phyloP scores from a whole-genome alignment of 371 early-diverging fungal genomes.

The Saksenaea vasiformis region DNA sequence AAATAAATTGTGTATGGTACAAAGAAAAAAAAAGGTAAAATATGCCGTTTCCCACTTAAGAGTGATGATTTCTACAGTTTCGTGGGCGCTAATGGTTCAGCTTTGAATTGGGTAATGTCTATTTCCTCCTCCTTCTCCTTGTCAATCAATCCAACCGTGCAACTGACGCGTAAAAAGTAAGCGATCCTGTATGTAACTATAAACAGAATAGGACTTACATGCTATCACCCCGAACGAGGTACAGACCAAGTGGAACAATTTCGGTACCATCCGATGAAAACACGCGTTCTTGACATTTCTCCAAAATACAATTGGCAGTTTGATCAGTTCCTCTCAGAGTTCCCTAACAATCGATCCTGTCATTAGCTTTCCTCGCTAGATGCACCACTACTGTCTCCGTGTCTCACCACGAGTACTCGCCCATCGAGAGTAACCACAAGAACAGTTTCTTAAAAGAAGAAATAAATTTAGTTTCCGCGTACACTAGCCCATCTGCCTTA shows the following conservation, averaged over 20 bases:
- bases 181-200: not conserved
- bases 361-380: not conserved
- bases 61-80: slow-evolving; percentile 15
- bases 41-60: too few relatives aligned
- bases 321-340: slow-evolving; percentile 80
- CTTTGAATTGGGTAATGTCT: slow-evolving; percentile 44
- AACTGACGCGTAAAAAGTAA: slow-evolving; percentile 19
- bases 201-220: slow-evolving; percentile 49
- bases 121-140: slow-evolving; percentile 44
- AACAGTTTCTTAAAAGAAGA: slow-evolving; percentile 28
- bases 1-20: too few relatives aligned
- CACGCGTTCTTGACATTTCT: slow-evolving; percentile 74
- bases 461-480: not conserved
- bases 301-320: slow-evolving; percentile 75
- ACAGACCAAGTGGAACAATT: slow-evolving; percentile 70
- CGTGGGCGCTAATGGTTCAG: slow-evolving; percentile 41
- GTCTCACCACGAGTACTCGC: slow-evolving; percentile 59
- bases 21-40: too few relatives aligned
- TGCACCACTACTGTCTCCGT: not conserved
- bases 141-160: slow-evolving; percentile 52
- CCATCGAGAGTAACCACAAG: slow-evolving; percentile 65
- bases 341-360: slow-evolving; percentile 46
- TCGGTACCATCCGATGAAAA: slow-evolving; percentile 77
- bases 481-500: slow-evolving; percentile 9
- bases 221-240: slow-evolving; percentile 79